Conservation (phyloP, 495 filamentous ascomycete genomes). For the Parmelia sp. region DNA sequence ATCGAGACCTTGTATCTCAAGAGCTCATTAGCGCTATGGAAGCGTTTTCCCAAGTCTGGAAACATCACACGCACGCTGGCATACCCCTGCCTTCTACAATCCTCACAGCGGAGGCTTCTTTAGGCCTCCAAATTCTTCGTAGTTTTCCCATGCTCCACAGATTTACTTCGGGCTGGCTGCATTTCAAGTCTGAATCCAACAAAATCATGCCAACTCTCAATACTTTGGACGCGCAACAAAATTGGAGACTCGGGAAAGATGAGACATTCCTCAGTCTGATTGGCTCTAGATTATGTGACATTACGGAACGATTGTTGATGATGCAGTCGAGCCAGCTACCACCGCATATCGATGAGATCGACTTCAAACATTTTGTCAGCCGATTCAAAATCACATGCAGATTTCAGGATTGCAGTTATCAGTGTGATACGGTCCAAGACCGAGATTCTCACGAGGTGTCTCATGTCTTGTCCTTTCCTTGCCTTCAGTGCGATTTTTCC, state of each 20-base stretch:
- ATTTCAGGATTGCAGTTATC: background rate
- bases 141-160: background rate
- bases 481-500: conserved; percentile 17
- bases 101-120: background rate
- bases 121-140: background rate
- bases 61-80: background rate
- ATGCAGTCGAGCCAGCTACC: conserved; percentile 6
- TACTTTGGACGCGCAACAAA: background rate
- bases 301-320: conserved; percentile 5
- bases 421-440: background rate
- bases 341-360: conserved; percentile 9
- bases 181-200: background rate
- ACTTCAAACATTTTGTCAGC: background rate
- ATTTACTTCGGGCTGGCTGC: background rate
- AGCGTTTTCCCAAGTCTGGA: background rate
- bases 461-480: conserved; percentile 12
- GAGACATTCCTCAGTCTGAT: conserved; percentile 18
- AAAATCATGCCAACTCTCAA: background rate
- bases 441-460: conserved; percentile 7
- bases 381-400: conserved; percentile 10
- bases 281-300: background rate
- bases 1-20: background rate
- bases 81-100: background rate
- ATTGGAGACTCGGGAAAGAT: conserved; percentile 6
- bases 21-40: background rate